phyloP scores from a whole-genome alignment of 345 rosid species.

The Diplotaxis tenuifolia region DNA sequence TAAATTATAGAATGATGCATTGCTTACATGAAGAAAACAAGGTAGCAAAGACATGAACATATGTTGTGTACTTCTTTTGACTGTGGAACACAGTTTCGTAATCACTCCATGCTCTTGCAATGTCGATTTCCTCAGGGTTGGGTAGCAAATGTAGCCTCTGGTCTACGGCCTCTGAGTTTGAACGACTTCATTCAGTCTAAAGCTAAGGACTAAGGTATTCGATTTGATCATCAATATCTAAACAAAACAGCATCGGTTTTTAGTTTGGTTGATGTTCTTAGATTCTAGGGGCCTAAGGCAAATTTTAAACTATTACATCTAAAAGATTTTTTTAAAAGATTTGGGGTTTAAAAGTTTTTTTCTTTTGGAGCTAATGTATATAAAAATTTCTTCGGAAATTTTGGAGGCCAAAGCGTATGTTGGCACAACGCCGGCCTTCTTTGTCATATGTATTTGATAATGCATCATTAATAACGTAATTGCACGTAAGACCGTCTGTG shows the following conservation, averaged over 20 bases:
- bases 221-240: not conserved
- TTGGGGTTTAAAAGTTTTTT: not conserved
- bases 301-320: too few relatives aligned
- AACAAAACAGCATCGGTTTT: too few relatives aligned
- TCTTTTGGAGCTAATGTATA: not conserved
- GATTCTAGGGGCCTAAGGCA: not conserved
- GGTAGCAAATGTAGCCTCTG: conserved; percentile 37
- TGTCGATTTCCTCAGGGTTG: conserved; percentile 41
- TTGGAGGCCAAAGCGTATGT: too few relatives aligned
- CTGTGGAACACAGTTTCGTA: not conserved
- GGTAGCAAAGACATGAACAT: conserved; percentile 42
- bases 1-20: too few relatives aligned
- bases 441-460: not conserved
- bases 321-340: too few relatives aligned
- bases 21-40: conserved; percentile 77
- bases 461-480: not conserved
- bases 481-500: conserved; percentile 91
- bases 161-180: conserved; percentile 61
- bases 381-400: too few relatives aligned
- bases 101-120: not conserved
- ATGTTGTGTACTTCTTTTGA: not conserved
- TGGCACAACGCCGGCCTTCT: too few relatives aligned
- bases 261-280: too few relatives aligned
- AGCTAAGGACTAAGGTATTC: conserved; percentile 90
- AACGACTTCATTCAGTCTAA: conserved; percentile 81